These are phyloP conservation scores for Clarireedia sp. DNA, from an alignment of 2,329 filamentous ascomycete genomes.

Conservation along the genomic window DNA sequence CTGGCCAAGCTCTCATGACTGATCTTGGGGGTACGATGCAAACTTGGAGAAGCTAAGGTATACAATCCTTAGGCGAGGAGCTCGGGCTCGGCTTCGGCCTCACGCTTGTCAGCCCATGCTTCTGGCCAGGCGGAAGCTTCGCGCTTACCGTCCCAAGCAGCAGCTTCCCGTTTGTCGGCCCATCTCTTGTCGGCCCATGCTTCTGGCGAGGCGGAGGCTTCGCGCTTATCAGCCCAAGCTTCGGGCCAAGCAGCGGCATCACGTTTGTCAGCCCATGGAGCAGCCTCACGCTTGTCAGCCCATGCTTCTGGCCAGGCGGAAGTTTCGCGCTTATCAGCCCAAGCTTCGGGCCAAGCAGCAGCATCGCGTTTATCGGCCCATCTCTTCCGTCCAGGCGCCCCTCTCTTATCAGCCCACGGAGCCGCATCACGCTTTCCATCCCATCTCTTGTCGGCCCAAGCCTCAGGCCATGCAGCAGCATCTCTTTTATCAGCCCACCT, in stretches of 20 bases:
- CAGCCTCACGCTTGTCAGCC: not conserved
- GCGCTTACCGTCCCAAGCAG: not conserved
- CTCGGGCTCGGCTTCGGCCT: not conserved
- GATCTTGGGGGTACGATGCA: too few species aligned
- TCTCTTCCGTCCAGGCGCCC: not conserved
- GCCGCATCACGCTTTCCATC: not conserved
- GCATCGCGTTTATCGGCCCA: not conserved
- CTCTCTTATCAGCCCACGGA: not conserved
- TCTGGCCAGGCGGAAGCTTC: not conserved
- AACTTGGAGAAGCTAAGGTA: too few species aligned
- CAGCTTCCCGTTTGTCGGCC: not conserved
- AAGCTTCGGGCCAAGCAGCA: not conserved
- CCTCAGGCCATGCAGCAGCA: not conserved
- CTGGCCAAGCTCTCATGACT: too few species aligned
- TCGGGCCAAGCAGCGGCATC: not conserved
- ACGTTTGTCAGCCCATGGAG: not conserved
- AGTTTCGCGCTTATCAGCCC: not conserved
- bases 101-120: not conserved
- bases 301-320: not conserved
- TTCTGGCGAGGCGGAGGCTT: not conserved
- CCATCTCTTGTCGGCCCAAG: not conserved
- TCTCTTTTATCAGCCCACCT: not conserved
- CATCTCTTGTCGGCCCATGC: not conserved
- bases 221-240: not conserved
- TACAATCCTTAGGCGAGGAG: too few species aligned